These are phyloP conservation scores for Metschnikowia henanensis DNA, from an alignment of 805 yeast genomes.

Conservation along the genomic window DNA sequence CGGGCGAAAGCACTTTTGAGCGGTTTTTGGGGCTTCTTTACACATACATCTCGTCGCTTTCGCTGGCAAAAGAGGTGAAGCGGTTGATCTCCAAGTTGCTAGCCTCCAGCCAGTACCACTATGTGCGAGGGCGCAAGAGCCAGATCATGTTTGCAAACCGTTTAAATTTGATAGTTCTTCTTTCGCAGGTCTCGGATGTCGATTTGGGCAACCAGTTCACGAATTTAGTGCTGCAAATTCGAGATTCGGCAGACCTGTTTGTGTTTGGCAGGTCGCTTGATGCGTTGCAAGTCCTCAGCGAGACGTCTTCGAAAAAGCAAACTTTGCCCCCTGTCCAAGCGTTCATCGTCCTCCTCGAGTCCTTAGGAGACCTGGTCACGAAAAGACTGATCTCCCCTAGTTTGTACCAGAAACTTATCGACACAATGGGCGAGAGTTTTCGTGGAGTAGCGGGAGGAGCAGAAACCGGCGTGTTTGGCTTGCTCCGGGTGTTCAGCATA, in stretches of 20 bases:
- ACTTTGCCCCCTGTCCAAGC: constrained; percentile 22
- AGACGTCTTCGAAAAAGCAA: constrained; percentile 16
- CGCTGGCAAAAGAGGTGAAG: constrained; percentile 24
- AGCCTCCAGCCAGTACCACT: constrained; percentile 37
- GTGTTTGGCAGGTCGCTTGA: constrained; percentile 24
- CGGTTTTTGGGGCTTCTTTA: constrained; percentile 37
- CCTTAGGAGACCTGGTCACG: constrained; percentile 1
- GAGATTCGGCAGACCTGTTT: constrained; percentile 23
- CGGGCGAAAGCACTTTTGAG: constrained; percentile 32
- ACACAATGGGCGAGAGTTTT: constrained; percentile 8
- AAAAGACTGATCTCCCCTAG: constrained; percentile 2
- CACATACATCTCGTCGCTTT: constrained; percentile 29
- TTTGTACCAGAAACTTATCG: constrained; percentile 7
- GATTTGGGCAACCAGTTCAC: constrained; percentile 31
- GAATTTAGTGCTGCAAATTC: constrained; percentile 26
- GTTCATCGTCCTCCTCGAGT: constrained; percentile 18
- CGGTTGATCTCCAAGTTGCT: constrained; percentile 36
- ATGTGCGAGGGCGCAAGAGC: constrained; percentile 26
- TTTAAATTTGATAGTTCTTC: constrained; percentile 33
- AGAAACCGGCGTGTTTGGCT: constrained; percentile 8
- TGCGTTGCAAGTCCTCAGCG: constrained; percentile 21
- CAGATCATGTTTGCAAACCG: constrained; percentile 37
- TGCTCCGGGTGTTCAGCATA: constrained; percentile 6
- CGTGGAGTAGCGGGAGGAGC: constrained; percentile 4
- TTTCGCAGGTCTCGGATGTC: constrained; percentile 35